Evolutionary conservation across 345 rosid species (phyloP).

Genomic region (Euclidium syriacum): DNA sequence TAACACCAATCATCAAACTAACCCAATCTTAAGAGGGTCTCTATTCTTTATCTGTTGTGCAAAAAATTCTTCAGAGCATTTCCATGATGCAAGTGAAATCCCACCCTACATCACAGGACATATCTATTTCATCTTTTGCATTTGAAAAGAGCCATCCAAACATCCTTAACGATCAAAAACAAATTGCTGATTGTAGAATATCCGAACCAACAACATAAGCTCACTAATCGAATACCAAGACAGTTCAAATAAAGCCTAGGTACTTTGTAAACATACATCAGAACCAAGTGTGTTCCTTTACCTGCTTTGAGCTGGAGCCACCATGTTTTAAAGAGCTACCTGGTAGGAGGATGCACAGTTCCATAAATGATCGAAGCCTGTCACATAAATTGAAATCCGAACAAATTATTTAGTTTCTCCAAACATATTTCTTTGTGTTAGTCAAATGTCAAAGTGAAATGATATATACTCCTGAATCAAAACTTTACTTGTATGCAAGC

Average conservation of each 20-base stretch:
- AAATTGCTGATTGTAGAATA: not conserved
- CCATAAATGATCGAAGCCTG: slow-evolving; percentile 91
- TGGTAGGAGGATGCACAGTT: slow-evolving; percentile 80
- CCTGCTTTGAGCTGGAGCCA: slow-evolving; percentile 33
- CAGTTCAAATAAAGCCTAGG: slow-evolving; percentile 3
- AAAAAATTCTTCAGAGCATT: slow-evolving; percentile 89
- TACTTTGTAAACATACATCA: not conserved
- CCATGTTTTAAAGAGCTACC: slow-evolving; percentile 59
- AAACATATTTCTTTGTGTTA: not conserved
- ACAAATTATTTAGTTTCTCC: not conserved
- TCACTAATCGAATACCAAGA: slow-evolving; percentile 4
- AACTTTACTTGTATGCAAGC: slow-evolving; percentile 87
- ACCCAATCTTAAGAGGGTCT: slow-evolving; percentile 90
- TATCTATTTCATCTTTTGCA: not conserved
- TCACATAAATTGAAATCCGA: slow-evolving; percentile 4
- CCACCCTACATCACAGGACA: slow-evolving; percentile 43
- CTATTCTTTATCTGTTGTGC: slow-evolving; percentile 72
- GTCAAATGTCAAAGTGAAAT: not conserved
- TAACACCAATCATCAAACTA: slow-evolving; percentile 17
- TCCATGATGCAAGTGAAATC: slow-evolving; percentile 87
- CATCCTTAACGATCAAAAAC: not conserved
- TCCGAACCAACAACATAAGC: not conserved
- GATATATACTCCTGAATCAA: not conserved
- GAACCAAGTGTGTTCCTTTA: slow-evolving; percentile 1
- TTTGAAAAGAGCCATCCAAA: not conserved